Base-by-base conservation (phyloP, 148 eudicot genomes). In the Rhododendron griersonianum region DNA sequence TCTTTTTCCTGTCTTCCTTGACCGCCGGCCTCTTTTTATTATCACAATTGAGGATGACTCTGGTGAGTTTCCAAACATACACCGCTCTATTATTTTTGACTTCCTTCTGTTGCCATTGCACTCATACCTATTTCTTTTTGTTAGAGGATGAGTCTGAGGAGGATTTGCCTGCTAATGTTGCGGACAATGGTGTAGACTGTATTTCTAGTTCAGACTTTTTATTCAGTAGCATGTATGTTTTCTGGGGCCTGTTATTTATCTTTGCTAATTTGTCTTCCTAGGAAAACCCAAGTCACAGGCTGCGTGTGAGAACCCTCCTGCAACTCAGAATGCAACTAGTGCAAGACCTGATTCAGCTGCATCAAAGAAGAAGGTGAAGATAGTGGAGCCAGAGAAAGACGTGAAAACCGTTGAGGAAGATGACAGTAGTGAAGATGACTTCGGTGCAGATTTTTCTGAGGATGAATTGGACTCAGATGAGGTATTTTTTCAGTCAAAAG, bases 341-440 rank as follows among this genome's bases (percentile, higher is more conserved):
- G 84, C 39, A 78, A 91, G 88, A 81, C 44, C 85, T 85, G 91
- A 84, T 45, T 83, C 87, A 86, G 86, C 86, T 59, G 92, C 88
- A 71, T 89, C 88, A 15, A 92, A 92, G 87, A 88, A 88, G 63
- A 93, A 93, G 89, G 94, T 90, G 89, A 92, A 89, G 86, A 91
- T 87, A 76, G 92, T 91, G 81, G 94, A 92, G 82, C 93, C 96
- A 47, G 84, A 41, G 35, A 89, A 93, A 82, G 93, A 88, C 87
- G 86, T 50, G 61, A 87, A 87, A 61, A 23, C 91, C 4, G 83
- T 87, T 16, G 90, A 85, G 45, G 92, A 87, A 35, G 91, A 88
- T 39, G 89, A 71, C 8, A 90, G 89, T 39, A 80, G 84, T 28
- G 92, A 91, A 8, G 92, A 90, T 1, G 84, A 48, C 1, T 88